Conservation (phyloP, 352 stramenopile genomes). For the Phytophthora fragariae region DNA sequence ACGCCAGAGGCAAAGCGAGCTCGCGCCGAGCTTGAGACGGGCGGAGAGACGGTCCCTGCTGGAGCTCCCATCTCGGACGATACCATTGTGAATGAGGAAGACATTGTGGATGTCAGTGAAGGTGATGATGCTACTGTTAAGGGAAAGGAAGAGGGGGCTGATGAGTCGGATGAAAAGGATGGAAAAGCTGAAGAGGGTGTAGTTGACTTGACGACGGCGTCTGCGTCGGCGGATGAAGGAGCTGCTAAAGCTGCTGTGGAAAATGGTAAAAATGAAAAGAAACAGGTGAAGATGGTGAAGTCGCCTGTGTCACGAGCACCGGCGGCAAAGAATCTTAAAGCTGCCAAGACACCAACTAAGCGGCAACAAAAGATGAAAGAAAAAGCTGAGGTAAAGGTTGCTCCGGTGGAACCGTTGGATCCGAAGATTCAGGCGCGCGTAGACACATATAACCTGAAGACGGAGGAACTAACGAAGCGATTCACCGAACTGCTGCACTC, state of each 20-base stretch:
- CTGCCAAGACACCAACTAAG: slow-evolving; percentile 33
- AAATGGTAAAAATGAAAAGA: neutral
- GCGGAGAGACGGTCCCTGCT: slow-evolving; percentile 28
- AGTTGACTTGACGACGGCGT: slow-evolving; percentile 32
- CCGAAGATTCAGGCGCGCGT: slow-evolving; percentile 67
- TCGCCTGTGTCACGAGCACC: neutral
- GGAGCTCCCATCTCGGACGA: slow-evolving; percentile 35
- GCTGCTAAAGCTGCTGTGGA: slow-evolving; percentile 2
- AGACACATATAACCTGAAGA: slow-evolving; percentile 78
- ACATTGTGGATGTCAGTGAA: slow-evolving; percentile 29
- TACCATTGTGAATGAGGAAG: slow-evolving; percentile 21
- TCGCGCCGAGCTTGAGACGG: slow-evolving; percentile 33
- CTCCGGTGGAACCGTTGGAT: slow-evolving; percentile 49
- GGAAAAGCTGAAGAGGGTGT: slow-evolving; percentile 2
- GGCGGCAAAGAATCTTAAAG: slow-evolving; percentile 5
- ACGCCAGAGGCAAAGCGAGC: slow-evolving; percentile 38
- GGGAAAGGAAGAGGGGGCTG: neutral
- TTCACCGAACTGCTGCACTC: slow-evolving; percentile 50
- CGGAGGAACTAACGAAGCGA: slow-evolving; percentile 67
- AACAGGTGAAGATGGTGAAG: slow-evolving; percentile 27
- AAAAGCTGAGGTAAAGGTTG: slow-evolving; percentile 31
- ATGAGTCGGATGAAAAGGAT: neutral
- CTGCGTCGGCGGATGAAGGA: slow-evolving; percentile 4
- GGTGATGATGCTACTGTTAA: slow-evolving; percentile 1
- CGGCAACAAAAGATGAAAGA: slow-evolving; percentile 39